Evolutionary conservation across 2,329 filamentous ascomycete species (phyloP).

Genomic region (Sporothrix phasma): DNA sequence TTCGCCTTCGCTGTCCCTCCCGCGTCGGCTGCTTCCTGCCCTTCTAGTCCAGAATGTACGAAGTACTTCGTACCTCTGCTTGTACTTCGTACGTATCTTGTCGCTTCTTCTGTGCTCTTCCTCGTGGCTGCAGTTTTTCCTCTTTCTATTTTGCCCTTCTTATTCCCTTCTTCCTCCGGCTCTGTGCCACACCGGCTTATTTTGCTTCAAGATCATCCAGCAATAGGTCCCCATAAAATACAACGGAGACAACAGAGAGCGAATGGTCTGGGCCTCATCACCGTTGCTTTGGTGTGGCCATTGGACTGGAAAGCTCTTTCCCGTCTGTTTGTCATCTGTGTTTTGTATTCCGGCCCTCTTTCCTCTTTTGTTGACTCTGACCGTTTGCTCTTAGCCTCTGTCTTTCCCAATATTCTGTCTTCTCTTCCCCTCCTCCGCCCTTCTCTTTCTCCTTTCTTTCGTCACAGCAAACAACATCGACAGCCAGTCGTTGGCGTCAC

Average conservation of each 20-base stretch:
- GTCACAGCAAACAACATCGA: neutral
- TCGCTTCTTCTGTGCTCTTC: neutral
- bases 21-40: neutral
- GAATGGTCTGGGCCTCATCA: neutral
- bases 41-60: neutral
- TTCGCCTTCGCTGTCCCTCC: neutral
- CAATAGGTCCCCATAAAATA: slow-evolving; percentile 5
- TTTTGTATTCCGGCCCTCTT: slow-evolving; percentile 1
- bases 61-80: neutral
- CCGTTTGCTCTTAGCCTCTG: neutral
- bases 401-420: neutral
- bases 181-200: neutral
- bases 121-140: neutral
- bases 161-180: neutral
- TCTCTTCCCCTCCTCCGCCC: neutral
- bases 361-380: slow-evolving; percentile 6
- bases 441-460: neutral
- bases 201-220: neutral
- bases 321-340: neutral
- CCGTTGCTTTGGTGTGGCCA: neutral
- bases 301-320: neutral
- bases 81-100: neutral
- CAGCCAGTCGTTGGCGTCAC: slow-evolving; percentile 3
- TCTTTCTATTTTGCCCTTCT: neutral
- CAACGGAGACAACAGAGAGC: neutral